Evolutionary conservation across 257 asterid genomes (phyloP), one percentile per base, ranked within the genome.

Genomic region (Avicennia marina): DNA sequence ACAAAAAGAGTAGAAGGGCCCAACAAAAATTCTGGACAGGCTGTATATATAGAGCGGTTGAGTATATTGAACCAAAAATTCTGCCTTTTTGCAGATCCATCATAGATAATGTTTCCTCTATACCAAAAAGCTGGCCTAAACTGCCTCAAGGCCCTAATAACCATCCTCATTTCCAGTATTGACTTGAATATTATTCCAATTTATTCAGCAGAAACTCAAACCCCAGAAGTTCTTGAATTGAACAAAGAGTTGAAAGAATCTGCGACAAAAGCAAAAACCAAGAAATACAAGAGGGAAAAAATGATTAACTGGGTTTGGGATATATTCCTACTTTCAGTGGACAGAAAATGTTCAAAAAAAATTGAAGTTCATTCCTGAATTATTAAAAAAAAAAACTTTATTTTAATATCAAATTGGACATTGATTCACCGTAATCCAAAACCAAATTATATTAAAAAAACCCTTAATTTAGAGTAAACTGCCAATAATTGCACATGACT

Each of bases 81-180:
- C n/a, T 33, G 46, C 45, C 73, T 57, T 62, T 32, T 71, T 10
- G 58, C 62, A 36, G 64, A 48, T 53, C 76, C 71, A 42, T 27
- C 53, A 26, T 59, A 47, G 17, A 33, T 34, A 20, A 36, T 63
- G 25, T 55, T 53, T 41, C 74, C 77, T 47, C 62, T 63, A 59
- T 18, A 22, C 38, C 34, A 25, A 36, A 63, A 26, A 54, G 73
- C 75, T 7, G 69, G 65, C 60, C 62, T 67, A 43, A 78, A 66
- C 67, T 69, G 79, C 66, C 73, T 84, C 45, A 60, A 26, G 40
- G 77, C 65, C 38, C 73, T 69, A 56, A 75, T 11, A 53, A 54
- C 39, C 8, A 55, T 33, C 67, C 84, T 71, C 95, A 86, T 86
- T 31, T 64, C 72, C 58, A 50, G 4, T 53, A 45, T 27, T 8